Conservation (phyloP, 768 basidiomycete species). For the Sporobolomyces pararoseus region DNA sequence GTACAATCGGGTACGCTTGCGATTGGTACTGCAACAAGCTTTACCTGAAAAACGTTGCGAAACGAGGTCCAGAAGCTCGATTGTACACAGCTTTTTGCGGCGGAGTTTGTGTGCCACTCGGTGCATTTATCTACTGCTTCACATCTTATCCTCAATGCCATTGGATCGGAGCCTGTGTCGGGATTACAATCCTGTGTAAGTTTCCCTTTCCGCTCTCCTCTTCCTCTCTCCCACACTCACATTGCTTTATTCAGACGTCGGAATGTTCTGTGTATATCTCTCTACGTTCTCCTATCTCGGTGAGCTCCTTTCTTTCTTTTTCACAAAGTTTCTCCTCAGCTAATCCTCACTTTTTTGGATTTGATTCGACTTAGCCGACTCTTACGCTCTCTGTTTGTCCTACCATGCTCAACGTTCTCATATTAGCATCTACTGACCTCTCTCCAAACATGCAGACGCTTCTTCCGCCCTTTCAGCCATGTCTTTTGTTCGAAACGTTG, state of each 20-base stretch:
- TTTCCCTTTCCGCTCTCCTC: background rate
- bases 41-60: conserved; percentile 29
- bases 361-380: too few species aligned
- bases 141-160: conserved; percentile 45
- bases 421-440: background rate
- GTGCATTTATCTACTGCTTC: conserved; percentile 38
- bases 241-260: conserved; percentile 17
- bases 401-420: background rate
- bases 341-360: too few species aligned
- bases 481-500: conserved; percentile 48
- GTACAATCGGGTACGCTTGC: background rate
- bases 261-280: conserved; percentile 43
- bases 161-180: conserved; percentile 50
- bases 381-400: background rate
- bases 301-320: background rate
- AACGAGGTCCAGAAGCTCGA: conserved; percentile 33
- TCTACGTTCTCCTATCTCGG: background rate
- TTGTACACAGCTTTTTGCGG: conserved; percentile 29
- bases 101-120: conserved; percentile 15
- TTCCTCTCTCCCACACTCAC: too few species aligned
- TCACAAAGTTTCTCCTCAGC: too few species aligned
- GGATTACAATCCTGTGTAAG: conserved; percentile 46
- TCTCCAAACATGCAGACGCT: conserved; percentile 29
- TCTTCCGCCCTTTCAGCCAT: conserved; percentile 43
- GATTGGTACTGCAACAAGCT: conserved; percentile 22